A percentile compares a stretch with the other conserved stretches of the same genome.
phyloP scores from a whole-genome alignment of 192 early-diverging fungal genomes.

The Linnemannia exigua region DNA sequence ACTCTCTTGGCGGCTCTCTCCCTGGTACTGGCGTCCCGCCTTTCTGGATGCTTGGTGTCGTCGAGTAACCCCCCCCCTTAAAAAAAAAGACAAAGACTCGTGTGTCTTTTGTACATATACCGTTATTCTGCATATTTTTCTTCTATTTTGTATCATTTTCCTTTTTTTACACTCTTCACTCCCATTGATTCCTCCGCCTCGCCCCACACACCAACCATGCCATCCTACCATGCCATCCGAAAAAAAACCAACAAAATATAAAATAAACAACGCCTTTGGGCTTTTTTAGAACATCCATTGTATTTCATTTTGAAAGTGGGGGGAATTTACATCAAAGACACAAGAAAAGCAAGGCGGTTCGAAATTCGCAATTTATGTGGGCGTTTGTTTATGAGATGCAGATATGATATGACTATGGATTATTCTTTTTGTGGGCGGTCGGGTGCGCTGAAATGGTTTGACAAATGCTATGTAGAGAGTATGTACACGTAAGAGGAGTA shows the following conservation, averaged over 20 bases:
- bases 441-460: too few species aligned
- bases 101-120: constrained; percentile 28
- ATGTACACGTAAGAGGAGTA: too few species aligned
- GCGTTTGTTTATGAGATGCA: too few species aligned
- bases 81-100: not conserved
- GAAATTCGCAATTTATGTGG: too few species aligned
- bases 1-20: constrained; percentile 44
- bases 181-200: not conserved
- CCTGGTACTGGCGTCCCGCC: constrained; percentile 62
- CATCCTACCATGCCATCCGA: not conserved
- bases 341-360: too few species aligned
- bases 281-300: too few species aligned
- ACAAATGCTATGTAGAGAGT: too few species aligned
- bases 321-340: too few species aligned
- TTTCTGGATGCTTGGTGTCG: constrained; percentile 69
- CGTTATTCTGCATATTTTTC: not conserved
- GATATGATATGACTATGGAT: too few species aligned
- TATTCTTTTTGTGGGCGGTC: too few species aligned
- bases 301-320: too few species aligned
- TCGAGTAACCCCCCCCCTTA: too few species aligned
- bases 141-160: constrained; percentile 5
- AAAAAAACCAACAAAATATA: not conserved
- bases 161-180: not conserved
- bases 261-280: not conserved
- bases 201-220: not conserved